phyloP scores from a whole-genome alignment of 2,329 filamentous ascomycete species.

The Aspergillus alliaceus region DNA sequence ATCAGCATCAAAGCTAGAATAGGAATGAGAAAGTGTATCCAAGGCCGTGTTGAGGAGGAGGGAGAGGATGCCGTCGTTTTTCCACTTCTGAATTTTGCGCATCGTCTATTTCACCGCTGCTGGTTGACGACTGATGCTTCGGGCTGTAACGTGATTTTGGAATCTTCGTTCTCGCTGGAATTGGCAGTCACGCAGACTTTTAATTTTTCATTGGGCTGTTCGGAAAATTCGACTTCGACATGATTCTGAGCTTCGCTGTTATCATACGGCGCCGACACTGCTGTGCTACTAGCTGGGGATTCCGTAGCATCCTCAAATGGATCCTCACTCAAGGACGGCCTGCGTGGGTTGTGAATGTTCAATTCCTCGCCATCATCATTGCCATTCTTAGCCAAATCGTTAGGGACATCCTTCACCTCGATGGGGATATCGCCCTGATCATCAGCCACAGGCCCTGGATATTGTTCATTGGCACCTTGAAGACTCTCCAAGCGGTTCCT shows the following conservation, averaged over 20 bases:
- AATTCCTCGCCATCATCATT: constrained; percentile 6
- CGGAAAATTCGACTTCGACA: constrained; percentile 1
- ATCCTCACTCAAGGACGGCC: constrained; percentile 8
- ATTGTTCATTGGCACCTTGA: background rate
- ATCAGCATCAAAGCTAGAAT: background rate
- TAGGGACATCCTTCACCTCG: constrained; percentile 1
- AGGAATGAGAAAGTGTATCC: background rate
- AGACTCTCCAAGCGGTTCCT: constrained; percentile 8
- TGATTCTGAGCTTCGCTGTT: background rate
- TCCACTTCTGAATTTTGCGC: background rate
- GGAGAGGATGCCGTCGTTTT: background rate
- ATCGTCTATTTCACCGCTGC: background rate
- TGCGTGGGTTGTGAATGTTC: constrained; percentile 1
- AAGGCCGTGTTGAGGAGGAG: background rate
- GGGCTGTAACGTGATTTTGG: background rate
- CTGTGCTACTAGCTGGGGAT: constrained; percentile 12
- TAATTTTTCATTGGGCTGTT: constrained; percentile 5
- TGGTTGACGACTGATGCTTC: constrained; percentile 4
- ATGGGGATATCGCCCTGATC: background rate
- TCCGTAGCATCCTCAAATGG: constrained; percentile 11
- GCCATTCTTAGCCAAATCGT: constrained; percentile 1
- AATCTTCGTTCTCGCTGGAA: background rate
- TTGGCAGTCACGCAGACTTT: background rate
- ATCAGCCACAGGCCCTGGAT: background rate
- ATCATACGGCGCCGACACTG: constrained; percentile 4